Base-by-base conservation (phyloP, 495 filamentous ascomycete species). In the Trichoderma erinaceum region DNA sequence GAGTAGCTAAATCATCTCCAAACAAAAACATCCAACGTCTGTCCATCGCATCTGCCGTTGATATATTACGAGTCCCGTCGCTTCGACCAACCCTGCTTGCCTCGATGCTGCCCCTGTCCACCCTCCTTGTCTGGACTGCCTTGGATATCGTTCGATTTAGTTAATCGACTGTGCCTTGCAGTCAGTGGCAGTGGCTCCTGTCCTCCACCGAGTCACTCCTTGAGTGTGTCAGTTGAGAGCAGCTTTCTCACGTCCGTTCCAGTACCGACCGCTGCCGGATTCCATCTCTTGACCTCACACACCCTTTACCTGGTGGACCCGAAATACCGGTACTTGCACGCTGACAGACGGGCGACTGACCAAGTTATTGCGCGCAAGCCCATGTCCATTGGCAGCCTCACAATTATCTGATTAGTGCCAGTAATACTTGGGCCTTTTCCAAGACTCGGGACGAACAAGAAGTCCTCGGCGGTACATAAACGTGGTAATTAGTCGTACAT, bases 281-380 rank as follows among this genome's bases (percentile, higher is more conserved):
- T 56, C 50, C 13, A 48, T 15, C 44, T 48, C 44, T 48, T n/a
- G 44, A 48, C 44, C 44, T 48, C 35, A 38, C 35, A 38, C 35
- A 48, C 44, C 44, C 44, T 48, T n/a, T 48, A 8, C 48, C 25
- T 13, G 56, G 56, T 15, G 16, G 56, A 61, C 56, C 56, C 56
- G 56, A 6, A 61, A 25, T 25, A 15, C 13, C 56, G 56, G 56
- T 61, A 61, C 6, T 13, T 52, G 48, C 18, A 16, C 56, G 56
- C 56, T 61, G 56, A 61, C 56, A 29, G 56, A 32, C 56, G 56
- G 56, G 56, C 56, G 25, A 61, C 56, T 61, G 56, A 61, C 56
- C 56, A 29, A 29, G 56, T 13, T 21, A 25, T 56, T 25, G 50
- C 23, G 50, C 44, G 44, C 12, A 2, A n/a, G 35, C 35, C 44